Evolutionary conservation across 2,329 filamentous ascomycete species (phyloP).

Genomic region (Fusarium circinatum): DNA sequence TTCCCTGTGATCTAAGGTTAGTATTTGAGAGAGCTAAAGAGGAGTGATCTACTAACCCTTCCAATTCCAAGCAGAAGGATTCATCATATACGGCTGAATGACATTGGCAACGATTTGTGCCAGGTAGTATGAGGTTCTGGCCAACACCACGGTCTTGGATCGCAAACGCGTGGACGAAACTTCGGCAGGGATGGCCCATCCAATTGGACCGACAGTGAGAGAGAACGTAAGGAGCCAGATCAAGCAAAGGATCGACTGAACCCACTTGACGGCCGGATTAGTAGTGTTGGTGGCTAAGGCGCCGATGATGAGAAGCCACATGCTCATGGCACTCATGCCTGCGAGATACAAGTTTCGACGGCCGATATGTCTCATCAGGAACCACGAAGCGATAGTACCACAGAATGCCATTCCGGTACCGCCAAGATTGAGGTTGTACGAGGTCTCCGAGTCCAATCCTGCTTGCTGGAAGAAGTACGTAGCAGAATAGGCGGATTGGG

Average conservation of each 20-base stretch:
- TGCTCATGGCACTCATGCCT: background rate
- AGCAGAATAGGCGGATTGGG: background rate
- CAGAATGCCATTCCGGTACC: background rate
- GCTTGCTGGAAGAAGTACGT: background rate
- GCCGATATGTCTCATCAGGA: background rate
- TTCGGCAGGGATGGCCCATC: background rate
- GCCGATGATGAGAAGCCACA: background rate
- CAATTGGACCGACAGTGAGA: accelerated
- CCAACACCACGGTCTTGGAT: background rate
- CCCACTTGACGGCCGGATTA: background rate
- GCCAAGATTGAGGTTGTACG: background rate
- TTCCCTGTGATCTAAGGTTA: accelerated
- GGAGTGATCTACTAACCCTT: background rate
- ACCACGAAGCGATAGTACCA: background rate
- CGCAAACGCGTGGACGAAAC: background rate
- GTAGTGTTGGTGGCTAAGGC: background rate
- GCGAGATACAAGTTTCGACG: background rate
- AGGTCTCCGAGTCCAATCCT: background rate
- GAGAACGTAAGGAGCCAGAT: background rate
- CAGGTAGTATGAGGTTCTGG: background rate
- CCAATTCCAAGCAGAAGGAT: background rate
- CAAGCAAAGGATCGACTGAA: background rate
- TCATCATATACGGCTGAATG: background rate
- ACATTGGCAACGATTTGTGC: background rate
- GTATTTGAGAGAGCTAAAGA: accelerated